Conservation (phyloP, 2,329 filamentous ascomycete genomes). For the Colletotrichum karsti region DNA sequence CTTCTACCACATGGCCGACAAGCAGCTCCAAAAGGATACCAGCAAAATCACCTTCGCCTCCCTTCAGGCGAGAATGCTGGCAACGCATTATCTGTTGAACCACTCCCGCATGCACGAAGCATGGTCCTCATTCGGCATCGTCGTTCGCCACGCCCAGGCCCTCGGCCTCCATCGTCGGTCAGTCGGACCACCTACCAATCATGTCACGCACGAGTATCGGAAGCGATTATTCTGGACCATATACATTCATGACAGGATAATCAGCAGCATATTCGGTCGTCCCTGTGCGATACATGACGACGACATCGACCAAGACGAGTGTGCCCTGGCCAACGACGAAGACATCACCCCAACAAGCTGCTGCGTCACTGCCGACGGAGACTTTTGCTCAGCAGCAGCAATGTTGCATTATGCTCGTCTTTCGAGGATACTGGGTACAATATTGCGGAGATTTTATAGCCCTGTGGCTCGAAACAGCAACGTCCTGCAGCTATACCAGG, state of each 20-base stretch:
- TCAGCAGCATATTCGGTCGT: slow-evolving; percentile 34
- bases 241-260: slow-evolving; percentile 33
- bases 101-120: not conserved
- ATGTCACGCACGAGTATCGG: not conserved
- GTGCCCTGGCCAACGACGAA: not conserved
- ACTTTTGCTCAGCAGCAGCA: not conserved
- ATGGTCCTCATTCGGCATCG: not conserved
- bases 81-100: not conserved
- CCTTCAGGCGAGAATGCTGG: not conserved
- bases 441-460: not conserved
- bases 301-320: slow-evolving; percentile 28
- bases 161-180: not conserved
- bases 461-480: not conserved
- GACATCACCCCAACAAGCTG: not conserved
- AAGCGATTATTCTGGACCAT: slow-evolving; percentile 35
- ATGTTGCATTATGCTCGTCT: not conserved
- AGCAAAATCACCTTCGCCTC: not conserved
- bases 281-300: slow-evolving; percentile 34
- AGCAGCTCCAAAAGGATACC: not conserved
- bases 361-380: not conserved
- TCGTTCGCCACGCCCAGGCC: not conserved
- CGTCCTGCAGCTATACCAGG: not conserved
- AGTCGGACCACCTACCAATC: not conserved
- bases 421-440: not conserved
- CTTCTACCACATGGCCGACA: not conserved